Conservation (phyloP, 208 protist genomes). For the Kentomonas sorsogonicus region DNA sequence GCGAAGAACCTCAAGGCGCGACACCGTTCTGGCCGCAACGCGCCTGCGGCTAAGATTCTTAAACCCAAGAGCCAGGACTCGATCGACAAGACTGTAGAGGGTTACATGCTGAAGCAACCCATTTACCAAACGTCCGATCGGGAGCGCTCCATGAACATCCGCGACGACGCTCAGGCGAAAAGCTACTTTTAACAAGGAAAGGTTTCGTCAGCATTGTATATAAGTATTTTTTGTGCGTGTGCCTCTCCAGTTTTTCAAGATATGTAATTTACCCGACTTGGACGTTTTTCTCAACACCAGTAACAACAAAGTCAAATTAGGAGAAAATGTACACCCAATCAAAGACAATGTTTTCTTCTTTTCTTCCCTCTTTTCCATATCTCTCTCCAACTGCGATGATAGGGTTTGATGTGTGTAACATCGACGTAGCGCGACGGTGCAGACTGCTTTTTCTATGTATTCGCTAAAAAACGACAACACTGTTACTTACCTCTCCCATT, state of each 20-base stretch:
- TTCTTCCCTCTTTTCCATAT: neutral
- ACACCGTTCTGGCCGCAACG: conserved; percentile 35
- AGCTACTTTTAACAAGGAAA: conserved; percentile 32
- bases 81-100: conserved; percentile 62
- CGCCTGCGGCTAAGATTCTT: conserved; percentile 32
- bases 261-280: neutral
- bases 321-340: too few relatives aligned
- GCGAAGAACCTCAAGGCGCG: conserved; percentile 35
- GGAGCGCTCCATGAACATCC: conserved; percentile 59
- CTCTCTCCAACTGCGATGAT: conserved; percentile 2
- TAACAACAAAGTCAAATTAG: conserved; percentile 3
- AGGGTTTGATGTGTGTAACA: neutral
- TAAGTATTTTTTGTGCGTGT: neutral
- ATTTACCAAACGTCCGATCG: conserved; percentile 29
- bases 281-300: neutral
- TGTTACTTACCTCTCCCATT: too few relatives aligned
- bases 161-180: conserved; percentile 32
- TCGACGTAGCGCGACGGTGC: too few relatives aligned
- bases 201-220: neutral
- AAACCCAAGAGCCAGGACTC: conserved; percentile 42
- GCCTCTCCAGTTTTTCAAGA: neutral
- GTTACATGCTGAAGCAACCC: conserved; percentile 47
- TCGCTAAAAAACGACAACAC: too few relatives aligned
- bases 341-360: conserved; percentile 6
- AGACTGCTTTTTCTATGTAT: too few relatives aligned